These are phyloP conservation scores for Backusella sp. DNA, from an alignment of 192 early-diverging fungal species.

Conservation along the genomic window DNA sequence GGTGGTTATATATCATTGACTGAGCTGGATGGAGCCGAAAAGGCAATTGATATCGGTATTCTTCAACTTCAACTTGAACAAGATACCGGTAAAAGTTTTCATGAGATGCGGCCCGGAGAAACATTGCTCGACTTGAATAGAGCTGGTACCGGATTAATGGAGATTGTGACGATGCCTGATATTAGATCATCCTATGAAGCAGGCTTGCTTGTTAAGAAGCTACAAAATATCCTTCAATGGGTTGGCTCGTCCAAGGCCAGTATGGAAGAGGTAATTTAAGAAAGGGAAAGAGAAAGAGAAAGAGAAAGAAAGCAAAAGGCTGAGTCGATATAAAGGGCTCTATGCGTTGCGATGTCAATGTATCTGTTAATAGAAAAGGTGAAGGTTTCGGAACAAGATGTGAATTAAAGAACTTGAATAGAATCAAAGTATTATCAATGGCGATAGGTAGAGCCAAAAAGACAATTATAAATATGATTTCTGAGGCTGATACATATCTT, in stretches of 20 bases:
- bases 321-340: conserved; percentile 50
- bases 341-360: conserved; percentile 90
- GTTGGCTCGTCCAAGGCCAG: conserved; percentile 71
- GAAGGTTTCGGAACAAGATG: conserved; percentile 62
- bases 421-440: conserved; percentile 62
- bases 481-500: neutral
- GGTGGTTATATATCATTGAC: conserved; percentile 65
- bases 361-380: conserved; percentile 68
- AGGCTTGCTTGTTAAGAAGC: conserved; percentile 70
- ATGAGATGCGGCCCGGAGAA: conserved; percentile 56
- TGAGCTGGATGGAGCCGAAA: conserved; percentile 55
- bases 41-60: conserved; percentile 59
- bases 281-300: neutral
- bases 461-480: too few relatives aligned
- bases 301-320: neutral
- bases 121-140: conserved; percentile 84
- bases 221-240: conserved; percentile 72
- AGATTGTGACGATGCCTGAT: conserved; percentile 91
- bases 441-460: conserved; percentile 53
- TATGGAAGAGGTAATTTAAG: conserved; percentile 76
- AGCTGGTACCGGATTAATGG: conserved; percentile 83
- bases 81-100: conserved; percentile 86
- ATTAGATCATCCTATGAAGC: conserved; percentile 77
- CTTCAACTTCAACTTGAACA: conserved; percentile 91
- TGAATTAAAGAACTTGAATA: conserved; percentile 83